phyloP scores from a whole-genome alignment of 495 filamentous ascomycete species.

The Rostrohypoxylon terebratum region DNA sequence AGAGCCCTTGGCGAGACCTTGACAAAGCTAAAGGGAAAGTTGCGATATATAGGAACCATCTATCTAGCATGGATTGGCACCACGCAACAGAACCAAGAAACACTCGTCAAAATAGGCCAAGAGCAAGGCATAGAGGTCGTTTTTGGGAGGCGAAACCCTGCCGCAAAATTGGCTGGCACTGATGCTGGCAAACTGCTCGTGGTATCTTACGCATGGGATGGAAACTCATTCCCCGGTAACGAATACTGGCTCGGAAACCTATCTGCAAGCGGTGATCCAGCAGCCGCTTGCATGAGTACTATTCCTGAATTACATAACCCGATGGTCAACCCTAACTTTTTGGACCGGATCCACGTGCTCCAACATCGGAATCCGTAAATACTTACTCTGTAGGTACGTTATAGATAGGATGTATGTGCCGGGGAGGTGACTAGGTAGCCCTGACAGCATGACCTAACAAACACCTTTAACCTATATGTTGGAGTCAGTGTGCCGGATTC shows the following conservation, averaged over 20 bases:
- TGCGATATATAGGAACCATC: slow-evolving; percentile 30
- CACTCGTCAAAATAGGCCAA: background rate
- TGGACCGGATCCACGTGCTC: slow-evolving; percentile 14
- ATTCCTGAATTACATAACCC: slow-evolving; percentile 55
- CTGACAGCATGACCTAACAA: too few species aligned
- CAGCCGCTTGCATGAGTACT: slow-evolving; percentile 55
- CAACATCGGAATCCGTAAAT: background rate
- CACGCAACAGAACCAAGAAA: background rate
- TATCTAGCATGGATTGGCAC: slow-evolving; percentile 36
- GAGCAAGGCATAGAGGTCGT: slow-evolving; percentile 37
- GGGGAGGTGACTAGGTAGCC: background rate
- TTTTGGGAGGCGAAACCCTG: slow-evolving; percentile 50
- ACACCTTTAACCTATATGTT: too few species aligned
- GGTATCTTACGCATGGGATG: slow-evolving; percentile 57
- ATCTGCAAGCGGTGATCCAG: slow-evolving; percentile 50
- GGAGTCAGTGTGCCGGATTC: too few species aligned
- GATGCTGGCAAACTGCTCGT: slow-evolving; percentile 47
- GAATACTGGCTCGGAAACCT: slow-evolving; percentile 53
- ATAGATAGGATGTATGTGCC: too few species aligned
- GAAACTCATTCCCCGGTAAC: slow-evolving; percentile 55
- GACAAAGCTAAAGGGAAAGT: background rate
- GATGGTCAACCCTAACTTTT: slow-evolving; percentile 40
- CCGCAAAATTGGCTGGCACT: slow-evolving; percentile 41
- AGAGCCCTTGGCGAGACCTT: slow-evolving; percentile 39
- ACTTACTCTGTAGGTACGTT: too few species aligned